Base-by-base conservation (phyloP, 2,329 filamentous ascomycete genomes). In the Diaporthe humulicola region DNA sequence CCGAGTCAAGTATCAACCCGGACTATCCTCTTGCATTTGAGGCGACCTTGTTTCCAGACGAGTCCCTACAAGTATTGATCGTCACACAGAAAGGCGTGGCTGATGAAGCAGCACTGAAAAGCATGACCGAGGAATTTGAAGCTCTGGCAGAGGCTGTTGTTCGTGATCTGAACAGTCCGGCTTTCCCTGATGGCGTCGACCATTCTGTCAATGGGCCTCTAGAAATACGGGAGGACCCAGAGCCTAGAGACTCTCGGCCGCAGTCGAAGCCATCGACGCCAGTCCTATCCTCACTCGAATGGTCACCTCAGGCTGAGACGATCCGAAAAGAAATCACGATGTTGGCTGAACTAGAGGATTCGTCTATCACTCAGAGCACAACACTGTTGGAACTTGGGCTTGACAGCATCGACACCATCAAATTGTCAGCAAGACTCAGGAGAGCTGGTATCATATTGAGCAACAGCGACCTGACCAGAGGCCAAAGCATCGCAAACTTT, bases 381-480 rank as follows among this genome's bases (percentile, higher is more conserved):
- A 93, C 93, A 0, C 90, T 98, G 15, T 92, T 97, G 52, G 92
- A 96, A 78, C 88, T 98, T 42, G 96, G 96, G 0, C 88, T 98
- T 9, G 96, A 98, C 85, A 98, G 96, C 79, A 97, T 98, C 74
- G 96, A 98, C 82, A 90, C 93, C 2, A 96, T 98, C 82, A 97
- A 95, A 79, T 85, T 98, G 0, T 93, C 94, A 0, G 92, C 95
- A 0, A 89, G 91, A 71, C 86, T 98, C 2, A 93, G 90, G 77
- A 89, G 88, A 58, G 83, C 84, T 6, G 89, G 88, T 0, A 84
- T 97, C 28, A 81, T 85, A 0, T 81, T 98, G 15, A 86, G 92
- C 0, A 91, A 96, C n/a, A 94, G 94, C 77, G 87, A 88, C n/a
- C 92, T 98, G 30, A 93, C 98, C 88, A 92, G 90, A 70, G 88